Evolutionary conservation across 179 eudicot genomes (phyloP), one percentile per base, ranked within the genome.

Genomic region (Silene noctiflora): DNA sequence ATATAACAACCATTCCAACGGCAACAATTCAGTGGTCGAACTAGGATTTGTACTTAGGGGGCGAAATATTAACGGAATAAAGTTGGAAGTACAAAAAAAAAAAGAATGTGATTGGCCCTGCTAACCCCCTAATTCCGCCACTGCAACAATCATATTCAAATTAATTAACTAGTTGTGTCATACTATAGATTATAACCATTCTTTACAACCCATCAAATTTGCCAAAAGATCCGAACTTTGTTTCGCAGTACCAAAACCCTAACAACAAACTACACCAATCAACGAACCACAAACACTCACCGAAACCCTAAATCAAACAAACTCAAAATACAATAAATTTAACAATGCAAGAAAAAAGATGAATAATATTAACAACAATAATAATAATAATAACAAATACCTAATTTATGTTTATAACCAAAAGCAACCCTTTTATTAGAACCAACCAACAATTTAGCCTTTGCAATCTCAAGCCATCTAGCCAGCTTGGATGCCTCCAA

Each of bases 321-420:
- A n/a, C 20, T 12, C 22, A 55, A 17, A 33, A 25, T 25, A 31
- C 16, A 7, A 35, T 4, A 20, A 75, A 71, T 25, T 61, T 31
- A 14, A 78, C 20, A 46, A 69, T 72, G 39, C 9, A 20, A 21
- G 22, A 65, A 8, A 19, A 46, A 0, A 39, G 59, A 44, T 10
- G 0, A 53, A 17, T 53, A 53, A 5, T 53, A 55, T 5, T 1
- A 63, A 56, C 6, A 19, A 51, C n/a, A n/a, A n/a, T n/a, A n/a
- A n/a, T n/a, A n/a, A n/a, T n/a, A n/a, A 5, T 53, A 55, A n/a
- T 1, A 63, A 56, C 6, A 19, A 51, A 53, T 82, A 90, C 97
- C 97, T 60, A 82, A 82, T 79, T 86, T 86, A 56, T 19, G 84
- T 74, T 86, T 86, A 74, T 51, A 75, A 68, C 61, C 16, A 70